phyloP scores from a whole-genome alignment of 495 filamentous ascomycete species.

The Penicillium diatomitis region DNA sequence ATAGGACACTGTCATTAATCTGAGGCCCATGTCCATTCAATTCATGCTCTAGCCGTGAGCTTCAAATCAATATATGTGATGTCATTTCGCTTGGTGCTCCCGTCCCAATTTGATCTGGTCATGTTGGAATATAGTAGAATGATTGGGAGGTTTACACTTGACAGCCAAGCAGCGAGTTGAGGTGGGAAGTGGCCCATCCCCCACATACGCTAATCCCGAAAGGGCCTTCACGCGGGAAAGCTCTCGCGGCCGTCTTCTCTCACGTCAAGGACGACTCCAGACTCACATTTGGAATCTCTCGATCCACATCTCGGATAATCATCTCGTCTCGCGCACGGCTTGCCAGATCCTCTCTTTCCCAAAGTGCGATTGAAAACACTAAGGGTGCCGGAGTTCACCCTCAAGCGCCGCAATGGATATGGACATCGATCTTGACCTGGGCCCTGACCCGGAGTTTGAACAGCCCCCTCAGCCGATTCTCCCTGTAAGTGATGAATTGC shows the following conservation, averaged over 20 bases:
- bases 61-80: too few species aligned
- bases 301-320: too few species aligned
- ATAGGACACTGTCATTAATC: too few species aligned
- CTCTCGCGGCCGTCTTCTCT: slow-evolving; percentile 4
- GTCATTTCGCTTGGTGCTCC: too few species aligned
- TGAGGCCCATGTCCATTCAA: too few species aligned
- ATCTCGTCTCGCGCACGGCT: too few species aligned
- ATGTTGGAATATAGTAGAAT: too few species aligned
- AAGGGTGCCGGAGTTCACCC: slow-evolving; percentile 5
- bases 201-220: slow-evolving; percentile 14
- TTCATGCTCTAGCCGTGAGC: too few species aligned
- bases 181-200: neutral
- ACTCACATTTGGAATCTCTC: too few species aligned
- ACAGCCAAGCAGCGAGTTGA: neutral
- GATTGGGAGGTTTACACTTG: too few species aligned
- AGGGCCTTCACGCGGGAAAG: slow-evolving; percentile 8
- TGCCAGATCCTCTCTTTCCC: neutral
- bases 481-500: slow-evolving; percentile 18
- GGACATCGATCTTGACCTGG: slow-evolving; percentile 66
- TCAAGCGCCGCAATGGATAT: slow-evolving; percentile 56
- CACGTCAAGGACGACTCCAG: neutral
- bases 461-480: slow-evolving; percentile 31
- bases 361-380: neutral
- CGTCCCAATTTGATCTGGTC: too few species aligned
- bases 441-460: slow-evolving; percentile 36